Conservation (phyloP, 1,139 yeast genomes). For the Spathaspora sp. region DNA sequence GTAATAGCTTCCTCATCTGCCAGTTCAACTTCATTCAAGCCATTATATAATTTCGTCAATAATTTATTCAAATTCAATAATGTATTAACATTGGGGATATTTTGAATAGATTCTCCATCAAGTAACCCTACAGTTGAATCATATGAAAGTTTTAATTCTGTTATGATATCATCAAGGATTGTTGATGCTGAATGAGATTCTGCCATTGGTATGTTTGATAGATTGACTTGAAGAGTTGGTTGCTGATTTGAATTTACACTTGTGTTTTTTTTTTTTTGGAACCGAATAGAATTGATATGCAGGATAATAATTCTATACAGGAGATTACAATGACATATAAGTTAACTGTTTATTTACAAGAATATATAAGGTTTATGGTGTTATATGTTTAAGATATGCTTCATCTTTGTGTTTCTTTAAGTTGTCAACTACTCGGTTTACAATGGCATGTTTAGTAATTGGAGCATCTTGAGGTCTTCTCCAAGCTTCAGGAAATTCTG, state of each 20-base stretch:
- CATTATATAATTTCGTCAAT: slow-evolving; percentile 48
- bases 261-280: slow-evolving; percentile 1
- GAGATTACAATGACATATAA: background rate
- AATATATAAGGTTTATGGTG: slow-evolving; percentile 17
- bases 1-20: slow-evolving; percentile 42
- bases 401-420: slow-evolving; percentile 35
- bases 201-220: slow-evolving; percentile 13
- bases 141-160: slow-evolving; percentile 52
- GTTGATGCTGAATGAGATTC: slow-evolving; percentile 36
- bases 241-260: background rate
- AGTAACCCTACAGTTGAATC: slow-evolving; percentile 60
- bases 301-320: background rate
- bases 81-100: slow-evolving; percentile 45
- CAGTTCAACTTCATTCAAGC: slow-evolving; percentile 46
- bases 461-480: slow-evolving; percentile 73
- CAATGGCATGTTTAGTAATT: slow-evolving; percentile 30
- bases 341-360: background rate
- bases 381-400: slow-evolving; percentile 25
- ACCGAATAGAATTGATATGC: background rate
- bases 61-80: slow-evolving; percentile 48
- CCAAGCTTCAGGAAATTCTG: slow-evolving; percentile 81
- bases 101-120: slow-evolving; percentile 55
- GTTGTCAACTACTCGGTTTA: slow-evolving; percentile 34
- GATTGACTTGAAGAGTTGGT: background rate
- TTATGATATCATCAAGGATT: slow-evolving; percentile 52